Percentiles rank a stretch among this genome's conserved stretches.
Conservation (phyloP, 768 basidiomycete genomes). For the Mycena vulgaris region DNA sequence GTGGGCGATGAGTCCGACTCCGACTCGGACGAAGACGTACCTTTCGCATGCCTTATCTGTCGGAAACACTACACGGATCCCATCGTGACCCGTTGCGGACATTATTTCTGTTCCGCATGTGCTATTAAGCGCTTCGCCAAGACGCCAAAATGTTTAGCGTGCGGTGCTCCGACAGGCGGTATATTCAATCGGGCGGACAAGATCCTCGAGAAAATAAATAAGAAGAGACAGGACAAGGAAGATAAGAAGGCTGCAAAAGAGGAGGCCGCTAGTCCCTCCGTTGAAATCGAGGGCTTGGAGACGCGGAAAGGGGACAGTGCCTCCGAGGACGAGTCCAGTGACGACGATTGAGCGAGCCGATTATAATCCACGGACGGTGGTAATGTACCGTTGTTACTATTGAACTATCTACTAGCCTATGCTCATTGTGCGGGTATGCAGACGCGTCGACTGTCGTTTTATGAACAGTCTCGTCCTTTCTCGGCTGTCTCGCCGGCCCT, state of each 20-base stretch:
- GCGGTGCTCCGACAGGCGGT: conserved; percentile 92
- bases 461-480: conserved; percentile 17
- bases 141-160: conserved; percentile 96
- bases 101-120: conserved; percentile 96
- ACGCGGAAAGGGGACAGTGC: conserved; percentile 46
- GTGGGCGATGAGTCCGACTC: conserved; percentile 75
- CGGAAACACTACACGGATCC: conserved; percentile 96
- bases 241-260: conserved; percentile 65
- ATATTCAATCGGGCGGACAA: conserved; percentile 98
- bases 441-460: conserved; percentile 33
- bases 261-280: conserved; percentile 53
- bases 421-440: conserved; percentile 9
- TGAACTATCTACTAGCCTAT: conserved; percentile 18
- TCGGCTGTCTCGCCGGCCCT: conserved; percentile 26
- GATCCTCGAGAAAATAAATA: conserved; percentile 89
- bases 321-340: conserved; percentile 52
- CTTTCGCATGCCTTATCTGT: conserved; percentile 99
- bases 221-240: conserved; percentile 73
- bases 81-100: conserved; percentile 95
- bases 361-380: conserved; percentile 42
- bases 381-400: conserved; percentile 28
- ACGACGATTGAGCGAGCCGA: conserved; percentile 45
- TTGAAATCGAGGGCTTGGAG: conserved; percentile 76
- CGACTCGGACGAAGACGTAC: conserved; percentile 88
- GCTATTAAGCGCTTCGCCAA: conserved; percentile 95